A percentile compares a stretch with the other conserved stretches of the same genome.
These are phyloP conservation scores for Gloeostereum incarnatum DNA, from an alignment of 768 basidiomycete species.

Conservation along the genomic window DNA sequence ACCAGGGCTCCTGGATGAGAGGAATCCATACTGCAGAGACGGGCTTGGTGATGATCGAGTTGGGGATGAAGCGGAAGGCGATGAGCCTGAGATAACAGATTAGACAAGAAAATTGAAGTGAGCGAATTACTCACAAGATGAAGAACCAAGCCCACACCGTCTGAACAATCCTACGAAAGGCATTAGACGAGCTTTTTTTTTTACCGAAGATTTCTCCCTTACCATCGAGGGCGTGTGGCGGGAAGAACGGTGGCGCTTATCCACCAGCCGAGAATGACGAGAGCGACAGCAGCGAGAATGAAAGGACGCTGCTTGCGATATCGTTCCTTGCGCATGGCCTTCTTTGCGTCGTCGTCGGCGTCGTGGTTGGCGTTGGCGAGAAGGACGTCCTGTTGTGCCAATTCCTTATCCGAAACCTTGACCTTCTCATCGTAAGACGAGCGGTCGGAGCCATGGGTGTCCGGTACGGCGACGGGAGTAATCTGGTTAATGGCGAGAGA, in stretches of 20 bases:
- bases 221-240: slow-evolving; percentile 73
- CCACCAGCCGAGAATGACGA: slow-evolving; percentile 79
- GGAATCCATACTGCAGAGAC: slow-evolving; percentile 65
- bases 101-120: slow-evolving; percentile 3
- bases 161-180: slow-evolving; percentile 56
- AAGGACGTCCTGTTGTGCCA: background rate
- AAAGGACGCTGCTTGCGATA: slow-evolving; percentile 25
- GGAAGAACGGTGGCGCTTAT: slow-evolving; percentile 61
- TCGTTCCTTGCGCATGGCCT: background rate
- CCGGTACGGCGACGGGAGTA: too few species aligned
- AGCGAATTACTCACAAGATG: slow-evolving; percentile 39
- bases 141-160: slow-evolving; percentile 81
- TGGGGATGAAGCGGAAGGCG: slow-evolving; percentile 80
- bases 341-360: slow-evolving; percentile 7
- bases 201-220: slow-evolving; percentile 12
- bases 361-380: background rate
- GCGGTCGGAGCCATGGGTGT: too few species aligned
- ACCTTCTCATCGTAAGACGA: slow-evolving; percentile 12
- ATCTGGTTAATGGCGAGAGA: too few species aligned
- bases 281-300: slow-evolving; percentile 41
- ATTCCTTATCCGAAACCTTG: background rate
- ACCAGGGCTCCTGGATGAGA: slow-evolving; percentile 58
- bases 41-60: slow-evolving; percentile 59
- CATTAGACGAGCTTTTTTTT: slow-evolving; percentile 5
- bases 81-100: slow-evolving; percentile 41